Percentiles rank a stretch among this genome's conserved stretches.
Conservation (phyloP, 306 rosid species). For the Trifolium fragiferum region DNA sequence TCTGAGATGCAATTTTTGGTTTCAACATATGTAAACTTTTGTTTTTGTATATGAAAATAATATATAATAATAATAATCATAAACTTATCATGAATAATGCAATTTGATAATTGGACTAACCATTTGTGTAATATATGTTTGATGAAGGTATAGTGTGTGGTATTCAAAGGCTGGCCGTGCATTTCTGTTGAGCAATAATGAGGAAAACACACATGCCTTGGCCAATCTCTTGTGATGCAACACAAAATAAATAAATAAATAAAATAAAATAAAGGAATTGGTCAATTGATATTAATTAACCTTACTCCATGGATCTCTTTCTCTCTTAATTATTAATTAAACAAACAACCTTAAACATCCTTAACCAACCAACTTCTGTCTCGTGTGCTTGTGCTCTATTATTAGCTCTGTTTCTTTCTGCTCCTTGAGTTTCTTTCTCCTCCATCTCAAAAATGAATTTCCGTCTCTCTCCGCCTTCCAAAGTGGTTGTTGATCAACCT, state of each 20-base stretch:
- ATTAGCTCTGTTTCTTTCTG: background rate
- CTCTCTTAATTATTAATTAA: constrained; percentile 7
- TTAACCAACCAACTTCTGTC: constrained; percentile 5
- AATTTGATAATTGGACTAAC: background rate
- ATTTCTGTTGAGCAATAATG: background rate
- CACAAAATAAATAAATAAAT: background rate
- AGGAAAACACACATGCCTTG: background rate
- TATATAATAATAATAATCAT: too few relatives aligned
- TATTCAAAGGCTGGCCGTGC: background rate
- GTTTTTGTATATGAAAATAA: too few relatives aligned
- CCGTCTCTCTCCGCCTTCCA: constrained; percentile 3
- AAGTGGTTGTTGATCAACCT: constrained; percentile 3
- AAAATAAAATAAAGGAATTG: background rate
- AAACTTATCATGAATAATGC: too few relatives aligned
- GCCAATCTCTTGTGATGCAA: background rate
- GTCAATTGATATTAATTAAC: constrained; percentile 3
- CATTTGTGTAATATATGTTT: background rate
- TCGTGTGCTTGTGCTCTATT: background rate
- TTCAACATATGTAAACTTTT: too few relatives aligned
- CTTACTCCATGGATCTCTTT: constrained; percentile 12
- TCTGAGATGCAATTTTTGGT: too few relatives aligned
- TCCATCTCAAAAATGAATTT: background rate
- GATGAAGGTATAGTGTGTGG: background rate
- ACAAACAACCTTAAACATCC: constrained; percentile 13
- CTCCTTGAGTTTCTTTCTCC: background rate